Evolutionary conservation across 2,329 filamentous ascomycete species (phyloP), one percentile per base, ranked within the genome.

Genomic region (Ceratocystis harringtonii): DNA sequence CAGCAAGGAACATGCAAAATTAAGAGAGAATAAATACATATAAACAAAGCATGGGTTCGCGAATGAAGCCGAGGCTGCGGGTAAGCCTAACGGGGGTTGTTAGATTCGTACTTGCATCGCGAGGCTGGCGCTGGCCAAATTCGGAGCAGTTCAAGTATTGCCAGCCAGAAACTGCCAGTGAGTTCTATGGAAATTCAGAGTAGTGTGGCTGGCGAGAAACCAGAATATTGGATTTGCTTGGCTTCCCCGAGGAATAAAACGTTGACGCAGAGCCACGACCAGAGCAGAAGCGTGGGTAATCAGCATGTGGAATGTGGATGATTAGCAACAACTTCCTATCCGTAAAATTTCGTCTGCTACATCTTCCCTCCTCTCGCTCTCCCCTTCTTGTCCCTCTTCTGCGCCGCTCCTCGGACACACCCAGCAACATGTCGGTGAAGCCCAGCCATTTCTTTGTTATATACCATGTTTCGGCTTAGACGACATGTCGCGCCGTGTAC

Each of bases 401-500:
- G 1, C 22, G 22, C 50, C 50, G 50, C 22, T 57, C 19, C 22
- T 57, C 50, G 50, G 50, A 28, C 50, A 28, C 3, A 30, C 50
- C 5, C 10, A 28, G 8, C 12, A 22, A 30, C 5, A 30, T 57
- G 50, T 57, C 50, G 50, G 50, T 57, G 50, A 57, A 57, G 50
- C 50, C 50, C 50, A 57, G 50, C 50, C 50, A 57, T 57, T 57
- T 22, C 50, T 57, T 57, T 25, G 19, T 50, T 50, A 25, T 28
- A 28, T 15, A 12, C 50, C 50, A 57, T 57, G 50, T 57, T 57
- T 57, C 19, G 50, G 25, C 50, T 57, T 57, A 22, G 50, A 57
- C 50, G 50, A 57, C 50, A 57, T 57, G 50, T 28, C 50, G 50
- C 50, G 50, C 50, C 25, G 50, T 57, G 50, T 57, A 30, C 50